These are phyloP conservation scores for Pestalotiopsis sp. DNA, from an alignment of 2,329 filamentous ascomycete genomes.

Conservation along the genomic window DNA sequence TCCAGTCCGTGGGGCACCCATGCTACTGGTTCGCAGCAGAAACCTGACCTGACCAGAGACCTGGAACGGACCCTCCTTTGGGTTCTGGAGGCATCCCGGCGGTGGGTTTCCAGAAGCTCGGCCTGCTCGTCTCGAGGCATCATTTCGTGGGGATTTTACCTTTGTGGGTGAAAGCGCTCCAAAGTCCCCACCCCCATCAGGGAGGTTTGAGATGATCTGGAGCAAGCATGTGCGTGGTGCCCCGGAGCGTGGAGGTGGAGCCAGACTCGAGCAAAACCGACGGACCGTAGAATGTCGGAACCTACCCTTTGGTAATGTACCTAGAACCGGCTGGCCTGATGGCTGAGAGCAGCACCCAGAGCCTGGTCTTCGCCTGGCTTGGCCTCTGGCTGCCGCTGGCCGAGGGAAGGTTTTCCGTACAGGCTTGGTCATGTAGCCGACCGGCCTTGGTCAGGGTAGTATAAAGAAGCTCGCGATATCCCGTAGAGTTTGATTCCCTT, in stretches of 20 bases:
- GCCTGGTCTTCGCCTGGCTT: not conserved
- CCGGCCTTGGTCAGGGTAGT: not conserved
- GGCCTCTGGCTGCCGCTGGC: not conserved
- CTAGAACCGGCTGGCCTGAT: not conserved
- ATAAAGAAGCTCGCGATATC: constrained; percentile 8
- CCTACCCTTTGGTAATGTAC: not conserved
- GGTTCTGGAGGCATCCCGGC: not conserved
- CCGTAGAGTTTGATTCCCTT: not conserved
- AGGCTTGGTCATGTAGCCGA: not conserved
- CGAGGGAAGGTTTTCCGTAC: not conserved
- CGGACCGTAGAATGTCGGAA: constrained; percentile 1
- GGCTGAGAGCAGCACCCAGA: not conserved
- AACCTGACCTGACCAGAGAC: not conserved
- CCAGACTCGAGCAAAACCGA: not conserved
- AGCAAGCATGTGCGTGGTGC: not conserved
- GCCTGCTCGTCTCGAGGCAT: constrained; percentile 7
- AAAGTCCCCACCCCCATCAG: not conserved
- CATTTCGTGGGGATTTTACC: constrained; percentile 7
- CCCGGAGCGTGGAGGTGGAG: constrained; percentile 3
- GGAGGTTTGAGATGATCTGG: not conserved
- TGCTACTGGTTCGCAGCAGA: too few species aligned
- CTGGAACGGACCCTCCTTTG: not conserved
- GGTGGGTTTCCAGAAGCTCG: not conserved
- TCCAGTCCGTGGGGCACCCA: too few species aligned
- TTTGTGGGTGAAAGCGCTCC: constrained; percentile 3